Evolutionary conservation across 106 monocot species (phyloP).

Genomic region (Dendrobium huoshanense): DNA sequence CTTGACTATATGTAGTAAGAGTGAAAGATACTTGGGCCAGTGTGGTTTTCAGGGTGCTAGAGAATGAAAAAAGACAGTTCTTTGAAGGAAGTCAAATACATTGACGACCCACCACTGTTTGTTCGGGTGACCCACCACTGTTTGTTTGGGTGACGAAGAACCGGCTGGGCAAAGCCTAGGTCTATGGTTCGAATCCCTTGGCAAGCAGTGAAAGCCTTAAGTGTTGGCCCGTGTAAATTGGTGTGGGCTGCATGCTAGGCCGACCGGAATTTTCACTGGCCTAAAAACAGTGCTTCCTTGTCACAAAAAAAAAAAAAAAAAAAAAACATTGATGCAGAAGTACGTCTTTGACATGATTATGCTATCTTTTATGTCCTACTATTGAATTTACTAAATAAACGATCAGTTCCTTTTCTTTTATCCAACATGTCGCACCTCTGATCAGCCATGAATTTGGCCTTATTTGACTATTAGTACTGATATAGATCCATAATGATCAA

Average conservation of each 20-base stretch:
- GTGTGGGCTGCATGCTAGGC: no score
- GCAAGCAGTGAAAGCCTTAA: no score
- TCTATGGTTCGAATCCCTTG: no score
- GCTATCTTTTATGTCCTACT: neutral
- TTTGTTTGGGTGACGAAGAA: no score
- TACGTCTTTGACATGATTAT: constrained; percentile 12
- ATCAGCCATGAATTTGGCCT: neutral
- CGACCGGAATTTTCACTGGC: no score
- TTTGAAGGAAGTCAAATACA: constrained; percentile 84
- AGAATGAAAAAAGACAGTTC: constrained; percentile 70
- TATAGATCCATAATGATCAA: neutral
- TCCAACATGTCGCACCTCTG: neutral
- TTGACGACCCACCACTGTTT: no score
- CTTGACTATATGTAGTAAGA: constrained; percentile 64
- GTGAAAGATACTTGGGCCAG: constrained; percentile 87
- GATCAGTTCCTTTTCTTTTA: neutral
- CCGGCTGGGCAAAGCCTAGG: no score
- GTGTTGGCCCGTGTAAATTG: no score
- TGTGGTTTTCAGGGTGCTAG: constrained; percentile 53
- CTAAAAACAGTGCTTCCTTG: no score
- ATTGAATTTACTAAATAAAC: neutral
- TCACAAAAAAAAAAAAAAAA: no score
- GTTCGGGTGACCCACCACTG: no score
- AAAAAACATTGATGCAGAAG: no score
- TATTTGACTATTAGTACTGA: neutral